Conservation (phyloP, 2,329 filamentous ascomycete species). For the Sclerotinia borealis region DNA sequence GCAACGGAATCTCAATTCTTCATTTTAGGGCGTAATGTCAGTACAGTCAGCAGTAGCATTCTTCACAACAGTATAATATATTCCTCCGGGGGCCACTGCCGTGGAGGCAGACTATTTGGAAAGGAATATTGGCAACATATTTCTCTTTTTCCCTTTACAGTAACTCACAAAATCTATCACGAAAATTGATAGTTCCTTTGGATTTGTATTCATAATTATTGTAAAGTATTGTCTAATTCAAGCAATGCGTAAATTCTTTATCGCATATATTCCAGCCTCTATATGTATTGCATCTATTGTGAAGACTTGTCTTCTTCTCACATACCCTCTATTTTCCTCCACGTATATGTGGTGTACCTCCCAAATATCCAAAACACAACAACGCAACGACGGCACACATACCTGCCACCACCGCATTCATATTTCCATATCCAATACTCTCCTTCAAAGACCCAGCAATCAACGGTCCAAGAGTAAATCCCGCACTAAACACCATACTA, state of each 20-base stretch:
- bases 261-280: background rate
- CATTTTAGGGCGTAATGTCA: too few species aligned
- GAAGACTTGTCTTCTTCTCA: background rate
- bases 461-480: conserved; percentile 54
- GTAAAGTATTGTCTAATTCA: background rate
- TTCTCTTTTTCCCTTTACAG: too few species aligned
- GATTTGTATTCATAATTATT: background rate
- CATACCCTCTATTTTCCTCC: background rate
- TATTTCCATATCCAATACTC: conserved; percentile 50
- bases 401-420: conserved; percentile 34
- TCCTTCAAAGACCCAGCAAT: conserved; percentile 47
- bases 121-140: too few species aligned
- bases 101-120: too few species aligned
- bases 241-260: too few species aligned
- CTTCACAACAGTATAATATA: too few species aligned
- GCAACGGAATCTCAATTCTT: too few species aligned
- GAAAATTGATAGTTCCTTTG: too few species aligned
- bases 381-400: conserved; percentile 19
- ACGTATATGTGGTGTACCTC: background rate
- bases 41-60: too few species aligned
- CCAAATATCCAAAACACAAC: conserved; percentile 23
- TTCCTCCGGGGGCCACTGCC: too few species aligned
- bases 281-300: background rate
- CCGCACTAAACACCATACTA: conserved; percentile 55
- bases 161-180: too few species aligned